These are phyloP conservation scores for Penicillium cinerascens DNA, from an alignment of 495 filamentous ascomycete species.

Conservation along the genomic window DNA sequence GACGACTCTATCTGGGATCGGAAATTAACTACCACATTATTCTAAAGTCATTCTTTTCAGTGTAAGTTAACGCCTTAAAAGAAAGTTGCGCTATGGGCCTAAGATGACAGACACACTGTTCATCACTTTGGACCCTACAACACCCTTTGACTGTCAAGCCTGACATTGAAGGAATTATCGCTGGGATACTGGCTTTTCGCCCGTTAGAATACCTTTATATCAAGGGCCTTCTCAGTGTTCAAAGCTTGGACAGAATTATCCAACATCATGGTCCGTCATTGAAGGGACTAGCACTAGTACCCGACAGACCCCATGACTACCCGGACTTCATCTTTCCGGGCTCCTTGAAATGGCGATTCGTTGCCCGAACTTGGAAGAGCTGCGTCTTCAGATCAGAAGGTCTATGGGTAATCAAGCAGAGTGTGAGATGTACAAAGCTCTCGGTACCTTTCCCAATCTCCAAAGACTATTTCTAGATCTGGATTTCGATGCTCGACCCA, in stretches of 20 bases:
- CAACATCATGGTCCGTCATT: slow-evolving; percentile 10
- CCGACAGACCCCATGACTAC: not conserved
- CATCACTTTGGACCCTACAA: no score
- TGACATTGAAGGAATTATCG: no score
- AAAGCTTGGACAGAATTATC: slow-evolving; percentile 2
- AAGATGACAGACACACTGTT: no score
- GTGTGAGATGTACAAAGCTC: slow-evolving; percentile 3
- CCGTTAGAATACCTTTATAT: slow-evolving; percentile 9
- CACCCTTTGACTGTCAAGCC: no score
- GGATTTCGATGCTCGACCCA: slow-evolving; percentile 3
- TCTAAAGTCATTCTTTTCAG: no score
- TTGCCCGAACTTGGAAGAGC: slow-evolving; percentile 7
- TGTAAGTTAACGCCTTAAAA: no score
- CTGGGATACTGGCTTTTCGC: slow-evolving; percentile 4
- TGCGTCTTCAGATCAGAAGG: not conserved
- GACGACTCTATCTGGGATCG: no score
- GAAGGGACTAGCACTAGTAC: slow-evolving; percentile 8
- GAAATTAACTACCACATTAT: no score
- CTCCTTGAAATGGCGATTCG: not conserved
- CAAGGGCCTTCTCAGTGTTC: not conserved
- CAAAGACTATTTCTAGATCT: slow-evolving; percentile 4
- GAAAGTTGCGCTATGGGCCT: no score
- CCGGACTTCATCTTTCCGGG: not conserved
- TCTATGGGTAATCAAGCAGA: not conserved
- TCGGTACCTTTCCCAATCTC: slow-evolving; percentile 1